Percentiles rank a stretch among this genome's conserved stretches.
Evolutionary conservation across 768 basidiomycete genomes (phyloP).

Genomic region (Suillus bovinus): DNA sequence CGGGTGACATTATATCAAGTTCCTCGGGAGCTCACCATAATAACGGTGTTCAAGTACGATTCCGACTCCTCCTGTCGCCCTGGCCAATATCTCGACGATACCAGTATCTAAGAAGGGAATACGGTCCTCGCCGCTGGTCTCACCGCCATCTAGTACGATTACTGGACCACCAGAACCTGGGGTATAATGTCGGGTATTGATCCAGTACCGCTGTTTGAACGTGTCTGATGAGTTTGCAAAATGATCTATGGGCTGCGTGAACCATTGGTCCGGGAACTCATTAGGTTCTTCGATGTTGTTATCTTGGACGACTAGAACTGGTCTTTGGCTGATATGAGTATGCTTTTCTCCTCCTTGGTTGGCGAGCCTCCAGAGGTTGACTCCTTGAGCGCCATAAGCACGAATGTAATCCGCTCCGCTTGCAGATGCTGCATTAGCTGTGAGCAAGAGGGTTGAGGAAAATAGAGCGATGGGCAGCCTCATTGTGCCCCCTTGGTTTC

Average conservation of each 20-base stretch:
- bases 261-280: conserved; percentile 64
- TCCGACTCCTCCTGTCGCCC: conserved; percentile 83
- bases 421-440: conserved; percentile 2
- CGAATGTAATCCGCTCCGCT: conserved; percentile 5
- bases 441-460: neutral
- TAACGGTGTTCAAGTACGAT: conserved; percentile 93
- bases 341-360: conserved; percentile 21
- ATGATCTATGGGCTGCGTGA: conserved; percentile 87
- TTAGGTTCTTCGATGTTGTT: conserved; percentile 17
- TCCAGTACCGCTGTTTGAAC: conserved; percentile 91
- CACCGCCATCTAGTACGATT: conserved; percentile 90
- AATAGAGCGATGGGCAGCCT: neutral
- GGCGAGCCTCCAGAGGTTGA: conserved; percentile 64
- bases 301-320: conserved; percentile 26
- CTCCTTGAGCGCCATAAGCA: conserved; percentile 47
- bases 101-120: conserved; percentile 62
- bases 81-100: conserved; percentile 83
- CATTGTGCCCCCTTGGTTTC: neutral
- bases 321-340: conserved; percentile 12
- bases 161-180: conserved; percentile 76
- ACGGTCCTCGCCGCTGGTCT: conserved; percentile 79
- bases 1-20: conserved; percentile 8
- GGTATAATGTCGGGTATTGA: conserved; percentile 79
- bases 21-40: conserved; percentile 54
- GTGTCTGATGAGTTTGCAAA: conserved; percentile 58